phyloP scores from a whole-genome alignment of 805 yeast genomes.

The Teunomyces atbi region DNA sequence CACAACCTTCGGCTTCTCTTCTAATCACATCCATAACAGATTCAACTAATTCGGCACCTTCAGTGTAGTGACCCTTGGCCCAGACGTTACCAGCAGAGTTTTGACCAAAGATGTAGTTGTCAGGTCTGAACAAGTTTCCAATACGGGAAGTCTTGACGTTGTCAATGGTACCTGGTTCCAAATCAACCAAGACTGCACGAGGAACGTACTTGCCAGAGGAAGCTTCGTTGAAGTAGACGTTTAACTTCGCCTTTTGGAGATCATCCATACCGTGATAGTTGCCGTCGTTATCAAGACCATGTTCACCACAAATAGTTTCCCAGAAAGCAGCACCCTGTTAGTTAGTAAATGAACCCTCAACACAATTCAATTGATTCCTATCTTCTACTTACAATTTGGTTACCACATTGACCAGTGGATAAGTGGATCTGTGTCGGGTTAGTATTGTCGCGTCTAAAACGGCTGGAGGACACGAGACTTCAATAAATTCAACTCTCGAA shows the following conservation, averaged over 20 bases:
- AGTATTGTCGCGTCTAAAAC: conserved; percentile 10
- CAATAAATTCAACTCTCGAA: not conserved
- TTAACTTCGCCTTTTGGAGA: conserved; percentile 53
- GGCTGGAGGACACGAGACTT: not conserved
- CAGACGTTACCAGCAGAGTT: conserved; percentile 94
- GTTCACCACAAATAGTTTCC: conserved; percentile 90
- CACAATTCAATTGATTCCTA: not conserved
- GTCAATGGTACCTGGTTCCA: conserved; percentile 94
- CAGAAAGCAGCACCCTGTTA: conserved; percentile 83
- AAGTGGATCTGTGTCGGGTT: conserved; percentile 67
- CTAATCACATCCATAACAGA: conserved; percentile 85
- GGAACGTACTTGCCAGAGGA: conserved; percentile 88
- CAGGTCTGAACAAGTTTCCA: conserved; percentile 89
- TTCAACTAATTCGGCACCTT: conserved; percentile 92
- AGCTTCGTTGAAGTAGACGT: conserved; percentile 88
- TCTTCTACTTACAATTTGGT: conserved; percentile 71
- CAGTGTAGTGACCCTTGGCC: conserved; percentile 97
- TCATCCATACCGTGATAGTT: conserved; percentile 54
- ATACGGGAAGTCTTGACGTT: conserved; percentile 75
- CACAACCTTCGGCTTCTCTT: conserved; percentile 92
- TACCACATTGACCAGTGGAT: conserved; percentile 98
- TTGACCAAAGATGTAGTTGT: conserved; percentile 85
- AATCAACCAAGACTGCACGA: conserved; percentile 86
- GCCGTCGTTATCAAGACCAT: conserved; percentile 75
- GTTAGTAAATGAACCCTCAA: conserved; percentile 20